Percentiles rank a stretch among this genome's conserved stretches.
phyloP scores from a whole-genome alignment of 108 stramenopile genomes.

The Schizochytrium sp. region DNA sequence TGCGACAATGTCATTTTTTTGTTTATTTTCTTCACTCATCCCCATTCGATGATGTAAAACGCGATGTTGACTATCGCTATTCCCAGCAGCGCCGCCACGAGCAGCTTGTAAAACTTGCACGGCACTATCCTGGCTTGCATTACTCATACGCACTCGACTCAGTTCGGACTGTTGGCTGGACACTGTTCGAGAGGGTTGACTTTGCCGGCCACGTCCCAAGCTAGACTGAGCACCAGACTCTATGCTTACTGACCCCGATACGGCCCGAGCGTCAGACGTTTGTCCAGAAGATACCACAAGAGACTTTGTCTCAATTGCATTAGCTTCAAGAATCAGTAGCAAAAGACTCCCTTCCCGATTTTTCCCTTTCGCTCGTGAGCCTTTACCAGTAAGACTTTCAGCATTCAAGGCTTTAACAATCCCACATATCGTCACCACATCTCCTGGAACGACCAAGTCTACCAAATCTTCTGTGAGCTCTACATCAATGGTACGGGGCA shows the following conservation, averaged over 20 bases:
- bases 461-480: constrained; percentile 87
- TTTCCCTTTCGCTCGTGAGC: constrained; percentile 81
- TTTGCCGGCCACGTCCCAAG: too few species aligned
- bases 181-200: too few species aligned
- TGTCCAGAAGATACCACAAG: background rate
- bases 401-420: constrained; percentile 89
- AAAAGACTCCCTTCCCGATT: constrained; percentile 83
- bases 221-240: too few species aligned
- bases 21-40: constrained; percentile 62
- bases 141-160: too few species aligned
- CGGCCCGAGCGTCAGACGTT: too few species aligned
- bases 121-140: constrained; percentile 10
- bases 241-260: too few species aligned
- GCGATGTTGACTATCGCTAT: constrained; percentile 63
- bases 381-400: constrained; percentile 84
- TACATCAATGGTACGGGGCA: constrained; percentile 88
- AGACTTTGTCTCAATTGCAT: constrained; percentile 84
- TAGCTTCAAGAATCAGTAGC: constrained; percentile 87
- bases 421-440: constrained; percentile 89
- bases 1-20: constrained; percentile 67
- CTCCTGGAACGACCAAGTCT: constrained; percentile 93
- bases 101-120: background rate
- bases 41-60: constrained; percentile 65
- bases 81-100: constrained; percentile 46
- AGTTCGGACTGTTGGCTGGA: too few species aligned